Evolutionary conservation across 257 asterid genomes (phyloP).

Genomic region (Penstemon davidsonii): DNA sequence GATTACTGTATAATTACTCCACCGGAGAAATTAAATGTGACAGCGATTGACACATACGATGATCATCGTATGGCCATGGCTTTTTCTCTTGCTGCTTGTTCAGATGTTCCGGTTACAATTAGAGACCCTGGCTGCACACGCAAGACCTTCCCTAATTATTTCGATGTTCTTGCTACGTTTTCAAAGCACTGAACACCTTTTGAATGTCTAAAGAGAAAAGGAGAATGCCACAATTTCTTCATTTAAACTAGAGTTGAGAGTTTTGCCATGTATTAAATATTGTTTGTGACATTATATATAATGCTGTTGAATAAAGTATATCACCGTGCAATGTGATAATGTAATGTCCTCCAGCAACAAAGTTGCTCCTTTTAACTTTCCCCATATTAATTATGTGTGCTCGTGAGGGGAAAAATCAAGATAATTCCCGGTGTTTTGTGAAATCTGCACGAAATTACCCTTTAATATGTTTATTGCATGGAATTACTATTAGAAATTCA

Average conservation of each 20-base stretch:
- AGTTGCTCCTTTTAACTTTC: too few relatives aligned
- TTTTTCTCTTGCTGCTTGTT: constrained; percentile 94
- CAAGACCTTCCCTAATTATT: constrained; percentile 91
- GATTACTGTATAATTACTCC: constrained; percentile 94
- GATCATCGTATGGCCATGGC: constrained; percentile 99
- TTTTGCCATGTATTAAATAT: neutral
- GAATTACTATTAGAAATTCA: too few relatives aligned
- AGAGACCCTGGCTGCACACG: constrained; percentile 94
- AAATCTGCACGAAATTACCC: too few relatives aligned
- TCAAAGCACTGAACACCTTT: constrained; percentile 53
- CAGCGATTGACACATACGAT: constrained; percentile 89
- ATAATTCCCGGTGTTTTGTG: too few relatives aligned
- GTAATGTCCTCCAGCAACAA: too few relatives aligned
- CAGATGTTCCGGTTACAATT: constrained; percentile 88
- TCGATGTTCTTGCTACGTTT: constrained; percentile 69
- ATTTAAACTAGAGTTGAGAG: neutral
- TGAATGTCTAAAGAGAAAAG: neutral
- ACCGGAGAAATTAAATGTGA: constrained; percentile 72
- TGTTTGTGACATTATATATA: constrained; percentile 31
- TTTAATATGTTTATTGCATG: too few relatives aligned
- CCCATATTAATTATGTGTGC: too few relatives aligned
- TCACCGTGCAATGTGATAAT: too few relatives aligned
- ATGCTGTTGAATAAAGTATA: neutral
- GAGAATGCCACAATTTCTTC: neutral
- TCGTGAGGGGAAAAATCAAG: too few relatives aligned